A percentile compares a stretch with the other conserved stretches of the same genome.
Evolutionary conservation across 2,329 filamentous ascomycete species (phyloP).

Genomic region (Bipolaris zeicola): DNA sequence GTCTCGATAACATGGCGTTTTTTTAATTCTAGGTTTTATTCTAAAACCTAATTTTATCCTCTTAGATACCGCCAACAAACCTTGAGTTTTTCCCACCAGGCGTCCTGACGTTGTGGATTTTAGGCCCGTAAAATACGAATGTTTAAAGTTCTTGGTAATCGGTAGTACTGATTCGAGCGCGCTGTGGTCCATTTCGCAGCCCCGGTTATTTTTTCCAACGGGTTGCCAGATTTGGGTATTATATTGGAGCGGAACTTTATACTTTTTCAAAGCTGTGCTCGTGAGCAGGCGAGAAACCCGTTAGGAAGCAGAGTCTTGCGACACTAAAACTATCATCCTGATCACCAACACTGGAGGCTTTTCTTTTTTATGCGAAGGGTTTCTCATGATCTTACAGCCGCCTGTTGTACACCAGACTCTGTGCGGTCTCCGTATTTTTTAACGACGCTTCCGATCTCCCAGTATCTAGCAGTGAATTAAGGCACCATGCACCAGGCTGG

Average conservation of each 20-base stretch:
- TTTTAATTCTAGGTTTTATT: too few species aligned
- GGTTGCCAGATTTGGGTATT: not conserved
- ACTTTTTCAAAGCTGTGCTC: not conserved
- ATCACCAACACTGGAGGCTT: not conserved
- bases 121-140: not conserved
- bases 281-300: constrained; percentile 41
- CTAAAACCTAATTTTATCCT: not conserved
- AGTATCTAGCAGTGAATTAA: not conserved
- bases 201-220: not conserved
- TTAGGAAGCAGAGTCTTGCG: not conserved
- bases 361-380: not conserved
- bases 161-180: not conserved
- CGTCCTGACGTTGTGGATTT: not conserved
- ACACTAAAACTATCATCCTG: not conserved
- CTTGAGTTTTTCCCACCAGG: not conserved
- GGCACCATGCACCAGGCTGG: not conserved
- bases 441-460: not conserved
- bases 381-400: not conserved
- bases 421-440: not conserved
- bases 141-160: not conserved
- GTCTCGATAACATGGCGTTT: not conserved
- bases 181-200: not conserved
- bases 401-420: not conserved
- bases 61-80: not conserved
- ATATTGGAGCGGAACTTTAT: not conserved